Conservation (phyloP, 2,329 filamentous ascomycete genomes). For the Karstenula rhodostoma region DNA sequence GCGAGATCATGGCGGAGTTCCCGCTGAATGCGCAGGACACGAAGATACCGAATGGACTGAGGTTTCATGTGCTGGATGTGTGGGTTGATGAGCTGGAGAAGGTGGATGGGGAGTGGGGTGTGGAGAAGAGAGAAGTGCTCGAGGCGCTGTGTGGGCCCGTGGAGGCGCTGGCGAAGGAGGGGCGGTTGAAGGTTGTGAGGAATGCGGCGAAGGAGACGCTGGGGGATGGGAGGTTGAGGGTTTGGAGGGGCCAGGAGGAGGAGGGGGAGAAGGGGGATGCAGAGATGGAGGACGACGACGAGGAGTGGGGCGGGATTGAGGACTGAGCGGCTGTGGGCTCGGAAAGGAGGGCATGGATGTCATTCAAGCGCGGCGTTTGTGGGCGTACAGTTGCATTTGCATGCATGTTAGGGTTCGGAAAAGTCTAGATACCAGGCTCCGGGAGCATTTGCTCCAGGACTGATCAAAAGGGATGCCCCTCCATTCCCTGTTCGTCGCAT, state of each 20-base stretch:
- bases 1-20: slow-evolving; percentile 57
- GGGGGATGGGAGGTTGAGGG: slow-evolving; percentile 75
- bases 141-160: slow-evolving; percentile 64
- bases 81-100: slow-evolving; percentile 90
- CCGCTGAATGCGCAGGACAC: slow-evolving; percentile 57
- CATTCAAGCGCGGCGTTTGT: slow-evolving; percentile 57
- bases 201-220: slow-evolving; percentile 74
- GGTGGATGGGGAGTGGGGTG: slow-evolving; percentile 60
- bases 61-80: slow-evolving; percentile 87
- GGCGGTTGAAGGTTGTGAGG: slow-evolving; percentile 75
- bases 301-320: slow-evolving; percentile 74
- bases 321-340: slow-evolving; percentile 56
- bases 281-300: slow-evolving; percentile 53
- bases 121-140: slow-evolving; percentile 49
- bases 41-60: slow-evolving; percentile 80
- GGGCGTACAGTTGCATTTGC: slow-evolving; percentile 60
- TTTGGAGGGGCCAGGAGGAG: slow-evolving; percentile 59
- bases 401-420: slow-evolving; percentile 7
- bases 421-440: slow-evolving; percentile 16
- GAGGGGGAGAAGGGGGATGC: slow-evolving; percentile 40
- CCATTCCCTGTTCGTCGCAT: neutral
- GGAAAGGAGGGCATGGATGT: neutral
- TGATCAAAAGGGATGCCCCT: neutral
- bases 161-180: slow-evolving; percentile 63
- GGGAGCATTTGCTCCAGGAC: neutral